Percentiles rank a stretch among this genome's conserved stretches.
Evolutionary conservation across 768 basidiomycete genomes (phyloP).

Genomic region (Trichaptum fuscoviolaceum): DNA sequence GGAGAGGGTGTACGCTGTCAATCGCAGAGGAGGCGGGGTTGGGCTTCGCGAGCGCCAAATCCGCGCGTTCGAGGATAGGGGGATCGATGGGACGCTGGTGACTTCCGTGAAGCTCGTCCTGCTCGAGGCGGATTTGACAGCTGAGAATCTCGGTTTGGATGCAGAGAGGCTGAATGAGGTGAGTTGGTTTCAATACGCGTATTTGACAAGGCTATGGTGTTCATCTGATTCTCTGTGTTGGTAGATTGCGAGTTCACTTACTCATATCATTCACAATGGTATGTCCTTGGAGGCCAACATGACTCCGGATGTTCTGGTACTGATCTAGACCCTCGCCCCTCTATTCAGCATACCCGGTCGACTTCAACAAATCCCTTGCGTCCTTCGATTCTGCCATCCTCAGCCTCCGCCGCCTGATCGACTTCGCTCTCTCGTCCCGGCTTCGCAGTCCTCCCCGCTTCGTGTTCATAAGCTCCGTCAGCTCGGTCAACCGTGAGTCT

Average conservation of each 20-base stretch:
- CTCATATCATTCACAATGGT: constrained; percentile 34
- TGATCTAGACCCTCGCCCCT: neutral
- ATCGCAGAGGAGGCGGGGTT: constrained; percentile 17
- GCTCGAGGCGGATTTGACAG: constrained; percentile 18
- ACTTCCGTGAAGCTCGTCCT: constrained; percentile 16
- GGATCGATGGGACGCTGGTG: constrained; percentile 14
- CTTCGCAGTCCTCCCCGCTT: constrained; percentile 18
- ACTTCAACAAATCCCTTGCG: constrained; percentile 35
- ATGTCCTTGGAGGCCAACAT: neutral
- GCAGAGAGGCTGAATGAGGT: constrained; percentile 19
- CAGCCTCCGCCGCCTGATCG: constrained; percentile 33
- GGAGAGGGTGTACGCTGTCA: constrained; percentile 27
- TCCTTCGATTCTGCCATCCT: constrained; percentile 40
- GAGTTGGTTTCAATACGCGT: too few relatives aligned
- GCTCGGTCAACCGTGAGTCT: constrained; percentile 20
- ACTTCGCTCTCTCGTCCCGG: constrained; percentile 29
- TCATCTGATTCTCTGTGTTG: neutral
- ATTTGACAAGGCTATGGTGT: neutral
- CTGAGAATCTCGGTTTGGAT: constrained; percentile 11
- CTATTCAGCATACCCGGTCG: constrained; percentile 32
- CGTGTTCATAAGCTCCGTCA: constrained; percentile 30
- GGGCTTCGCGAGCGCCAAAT: constrained; percentile 10
- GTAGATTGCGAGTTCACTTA: constrained; percentile 23
- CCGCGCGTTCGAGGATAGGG: constrained; percentile 15
- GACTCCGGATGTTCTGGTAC: neutral